Evolutionary conservation across 1,284 basidiomycete genomes (phyloP).

Genomic region (Rhodofomes roseus): DNA sequence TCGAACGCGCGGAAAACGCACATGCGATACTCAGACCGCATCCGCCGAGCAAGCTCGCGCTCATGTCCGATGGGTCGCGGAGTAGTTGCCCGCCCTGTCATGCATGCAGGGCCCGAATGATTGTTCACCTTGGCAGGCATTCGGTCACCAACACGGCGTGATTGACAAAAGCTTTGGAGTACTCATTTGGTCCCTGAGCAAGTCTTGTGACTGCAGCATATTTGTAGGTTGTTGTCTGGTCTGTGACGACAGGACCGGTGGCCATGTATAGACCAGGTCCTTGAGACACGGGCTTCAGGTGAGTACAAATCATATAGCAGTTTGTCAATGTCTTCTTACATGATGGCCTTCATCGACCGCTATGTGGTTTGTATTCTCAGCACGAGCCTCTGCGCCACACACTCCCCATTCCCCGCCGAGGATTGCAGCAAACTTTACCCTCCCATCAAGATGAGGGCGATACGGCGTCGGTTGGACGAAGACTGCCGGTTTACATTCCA

Average conservation of each 20-base stretch:
- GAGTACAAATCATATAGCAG: neutral
- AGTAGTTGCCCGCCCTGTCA: too few relatives aligned
- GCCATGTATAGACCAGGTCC: neutral
- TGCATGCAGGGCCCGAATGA: too few relatives aligned
- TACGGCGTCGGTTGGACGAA: neutral
- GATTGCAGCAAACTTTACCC: neutral
- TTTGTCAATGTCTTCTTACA: neutral
- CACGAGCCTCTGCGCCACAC: neutral
- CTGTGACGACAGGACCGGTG: neutral
- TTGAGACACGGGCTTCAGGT: neutral
- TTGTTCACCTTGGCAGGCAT: too few relatives aligned
- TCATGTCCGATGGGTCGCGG: too few relatives aligned
- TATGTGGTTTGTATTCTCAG: neutral
- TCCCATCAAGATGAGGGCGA: neutral
- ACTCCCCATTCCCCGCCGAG: neutral
- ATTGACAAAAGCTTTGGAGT: too few relatives aligned
- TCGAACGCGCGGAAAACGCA: too few relatives aligned
- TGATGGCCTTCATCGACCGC: neutral
- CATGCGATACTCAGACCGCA: too few relatives aligned
- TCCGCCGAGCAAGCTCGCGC: too few relatives aligned
- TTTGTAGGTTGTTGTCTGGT: neutral
- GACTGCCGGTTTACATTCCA: neutral
- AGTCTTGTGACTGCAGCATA: too few relatives aligned
- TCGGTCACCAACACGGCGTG: too few relatives aligned
- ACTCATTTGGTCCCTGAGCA: too few relatives aligned